These are phyloP conservation scores for Lachancea dasiensis DNA, from an alignment of 805 yeast genomes.

Conservation along the genomic window DNA sequence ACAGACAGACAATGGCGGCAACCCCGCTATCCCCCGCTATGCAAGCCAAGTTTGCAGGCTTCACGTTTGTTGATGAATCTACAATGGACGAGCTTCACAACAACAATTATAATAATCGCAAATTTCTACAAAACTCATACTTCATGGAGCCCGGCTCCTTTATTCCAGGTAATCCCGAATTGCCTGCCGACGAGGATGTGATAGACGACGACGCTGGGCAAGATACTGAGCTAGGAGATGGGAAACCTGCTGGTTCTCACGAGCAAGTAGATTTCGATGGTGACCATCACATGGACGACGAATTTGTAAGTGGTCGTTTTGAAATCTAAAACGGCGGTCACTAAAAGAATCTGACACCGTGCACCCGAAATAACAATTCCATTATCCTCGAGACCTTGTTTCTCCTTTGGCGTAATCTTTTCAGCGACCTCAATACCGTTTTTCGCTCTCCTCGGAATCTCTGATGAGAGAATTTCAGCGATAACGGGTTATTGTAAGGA, in stretches of 20 bases:
- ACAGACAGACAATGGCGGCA: constrained; percentile 48
- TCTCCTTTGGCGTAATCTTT: too few species aligned
- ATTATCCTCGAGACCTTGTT: too few species aligned
- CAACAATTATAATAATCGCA: constrained; percentile 30
- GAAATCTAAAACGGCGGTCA: constrained; percentile 47
- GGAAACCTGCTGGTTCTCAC: constrained; percentile 12
- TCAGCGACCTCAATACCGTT: too few species aligned
- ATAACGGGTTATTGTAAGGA: too few species aligned
- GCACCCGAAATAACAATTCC: too few species aligned
- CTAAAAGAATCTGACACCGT: neutral
- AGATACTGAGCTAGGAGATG: constrained; percentile 37
- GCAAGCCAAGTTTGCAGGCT: constrained; percentile 95
- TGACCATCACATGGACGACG: constrained; percentile 66
- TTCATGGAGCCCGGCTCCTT: constrained; percentile 59
- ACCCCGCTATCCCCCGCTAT: constrained; percentile 85
- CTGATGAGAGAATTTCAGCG: too few species aligned
- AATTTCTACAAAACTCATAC: constrained; percentile 34
- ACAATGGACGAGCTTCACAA: constrained; percentile 81
- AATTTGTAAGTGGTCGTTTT: constrained; percentile 84
- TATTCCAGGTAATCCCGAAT: constrained; percentile 71
- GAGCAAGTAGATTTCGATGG: constrained; percentile 36
- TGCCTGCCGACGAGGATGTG: constrained; percentile 80
- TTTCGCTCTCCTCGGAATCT: too few species aligned
- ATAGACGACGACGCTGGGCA: constrained; percentile 62
- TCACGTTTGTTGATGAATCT: constrained; percentile 92